phyloP scores from a whole-genome alignment of 805 yeast genomes.

The Maudiozyma turicensis region DNA sequence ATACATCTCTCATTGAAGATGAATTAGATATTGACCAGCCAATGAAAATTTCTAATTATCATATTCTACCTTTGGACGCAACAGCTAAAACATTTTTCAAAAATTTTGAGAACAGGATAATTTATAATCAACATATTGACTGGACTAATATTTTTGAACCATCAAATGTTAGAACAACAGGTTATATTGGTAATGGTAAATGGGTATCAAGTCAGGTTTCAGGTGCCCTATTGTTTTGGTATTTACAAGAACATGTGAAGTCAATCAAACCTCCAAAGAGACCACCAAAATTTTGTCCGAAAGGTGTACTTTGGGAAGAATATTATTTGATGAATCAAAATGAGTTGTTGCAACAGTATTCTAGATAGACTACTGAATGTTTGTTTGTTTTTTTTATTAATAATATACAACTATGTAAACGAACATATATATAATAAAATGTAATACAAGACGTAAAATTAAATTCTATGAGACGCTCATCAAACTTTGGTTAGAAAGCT shows the following conservation, averaged over 20 bases:
- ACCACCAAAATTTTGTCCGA: slow-evolving; percentile 18
- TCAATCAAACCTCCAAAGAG: slow-evolving; percentile 10
- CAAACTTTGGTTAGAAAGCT: slow-evolving; percentile 35
- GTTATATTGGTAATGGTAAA: slow-evolving; percentile 15
- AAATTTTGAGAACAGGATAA: slow-evolving; percentile 2
- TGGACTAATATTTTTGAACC: slow-evolving; percentile 6
- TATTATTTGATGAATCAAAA: slow-evolving; percentile 7
- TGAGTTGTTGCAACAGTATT: neutral
- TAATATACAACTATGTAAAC: neutral
- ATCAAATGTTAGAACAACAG: slow-evolving; percentile 10
- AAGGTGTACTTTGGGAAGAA: slow-evolving; percentile 18
- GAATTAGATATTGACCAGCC: neutral
- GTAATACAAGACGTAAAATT: neutral
- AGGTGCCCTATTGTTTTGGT: slow-evolving; percentile 7
- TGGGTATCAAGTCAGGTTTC: slow-evolving; percentile 7
- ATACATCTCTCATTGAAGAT: neutral
- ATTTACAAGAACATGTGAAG: slow-evolving; percentile 7
- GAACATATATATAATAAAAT: neutral
- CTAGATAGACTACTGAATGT: neutral
- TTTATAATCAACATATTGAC: slow-evolving; percentile 6
- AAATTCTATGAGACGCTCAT: neutral
- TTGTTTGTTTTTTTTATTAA: neutral
- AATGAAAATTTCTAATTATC: neutral
- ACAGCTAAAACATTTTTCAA: slow-evolving; percentile 7
- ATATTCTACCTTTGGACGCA: slow-evolving; percentile 3